Evolutionary conservation across 495 filamentous ascomycete species (phyloP).

Genomic region (Hyaloscypha bicolor): DNA sequence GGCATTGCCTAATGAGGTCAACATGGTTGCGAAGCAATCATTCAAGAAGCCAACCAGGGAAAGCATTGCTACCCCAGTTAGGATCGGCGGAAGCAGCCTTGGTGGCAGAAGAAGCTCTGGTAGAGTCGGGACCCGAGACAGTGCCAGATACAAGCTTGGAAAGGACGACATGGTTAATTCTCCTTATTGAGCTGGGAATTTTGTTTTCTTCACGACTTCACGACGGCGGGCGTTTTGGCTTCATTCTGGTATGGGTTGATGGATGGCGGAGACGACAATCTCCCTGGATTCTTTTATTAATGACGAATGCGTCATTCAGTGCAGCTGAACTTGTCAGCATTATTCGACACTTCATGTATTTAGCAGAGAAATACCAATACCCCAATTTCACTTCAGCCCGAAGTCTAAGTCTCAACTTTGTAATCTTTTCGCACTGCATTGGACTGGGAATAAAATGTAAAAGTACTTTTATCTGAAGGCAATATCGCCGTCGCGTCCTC

Average conservation of each 20-base stretch:
- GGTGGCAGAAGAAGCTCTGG: slow-evolving; percentile 47
- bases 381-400: slow-evolving; percentile 6
- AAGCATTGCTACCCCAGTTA: slow-evolving; percentile 69
- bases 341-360: slow-evolving; percentile 27
- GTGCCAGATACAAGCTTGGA: slow-evolving; percentile 59
- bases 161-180: slow-evolving; percentile 83
- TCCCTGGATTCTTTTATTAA: background rate
- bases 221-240: slow-evolving; percentile 10
- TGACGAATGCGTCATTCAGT: slow-evolving; percentile 10
- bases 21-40: slow-evolving; percentile 86
- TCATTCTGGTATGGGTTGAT: background rate
- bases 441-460: background rate
- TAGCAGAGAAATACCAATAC: slow-evolving; percentile 29
- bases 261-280: background rate
- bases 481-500: background rate
- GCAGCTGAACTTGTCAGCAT: slow-evolving; percentile 28
- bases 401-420: background rate
- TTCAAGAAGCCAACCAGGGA: slow-evolving; percentile 90
- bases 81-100: slow-evolving; percentile 35
- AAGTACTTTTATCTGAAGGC: background rate
- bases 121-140: slow-evolving; percentile 54
- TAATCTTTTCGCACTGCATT: background rate
- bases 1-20: slow-evolving; percentile 93
- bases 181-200: slow-evolving; percentile 60
- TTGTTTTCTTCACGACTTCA: background rate